These are phyloP conservation scores for Phoma sp. DNA, from an alignment of 2,329 filamentous ascomycete species.

Conservation along the genomic window DNA sequence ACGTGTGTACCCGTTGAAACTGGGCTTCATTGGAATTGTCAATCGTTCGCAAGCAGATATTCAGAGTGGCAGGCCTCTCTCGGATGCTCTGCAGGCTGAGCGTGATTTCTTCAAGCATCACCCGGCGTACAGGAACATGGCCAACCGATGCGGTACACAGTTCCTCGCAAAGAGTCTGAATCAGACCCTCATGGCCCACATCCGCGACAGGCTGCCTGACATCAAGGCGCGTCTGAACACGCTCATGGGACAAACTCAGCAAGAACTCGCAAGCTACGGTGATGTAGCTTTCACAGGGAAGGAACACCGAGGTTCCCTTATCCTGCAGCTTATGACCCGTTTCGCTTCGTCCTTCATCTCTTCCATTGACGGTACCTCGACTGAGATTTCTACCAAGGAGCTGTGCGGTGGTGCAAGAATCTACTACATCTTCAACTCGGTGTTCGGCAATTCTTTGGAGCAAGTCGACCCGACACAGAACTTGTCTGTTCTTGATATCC, in stretches of 20 bases:
- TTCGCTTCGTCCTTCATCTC: conserved; percentile 98
- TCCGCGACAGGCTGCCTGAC: conserved; percentile 91
- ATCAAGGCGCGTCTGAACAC: conserved; percentile 98
- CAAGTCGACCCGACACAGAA: conserved; percentile 96
- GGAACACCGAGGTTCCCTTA: conserved; percentile 92
- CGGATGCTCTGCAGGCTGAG: conserved; percentile 88
- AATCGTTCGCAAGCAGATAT: conserved; percentile 99
- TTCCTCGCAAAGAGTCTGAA: conserved; percentile 95
- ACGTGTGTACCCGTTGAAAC: conserved; percentile 92
- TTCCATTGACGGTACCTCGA: conserved; percentile 97
- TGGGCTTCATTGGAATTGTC: conserved; percentile 97
- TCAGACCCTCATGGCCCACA: conserved; percentile 92
- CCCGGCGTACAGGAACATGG: conserved; percentile 95
- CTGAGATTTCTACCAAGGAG: conserved; percentile 98
- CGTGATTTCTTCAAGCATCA: conserved; percentile 96
- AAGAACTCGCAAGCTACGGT: conserved; percentile 96
- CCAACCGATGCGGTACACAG: conserved; percentile 88
- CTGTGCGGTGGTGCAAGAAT: conserved; percentile 93
- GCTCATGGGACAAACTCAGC: conserved; percentile 98
- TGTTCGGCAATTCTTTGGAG: conserved; percentile 95
- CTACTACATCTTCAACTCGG: conserved; percentile 99
- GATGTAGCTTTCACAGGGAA: conserved; percentile 98
- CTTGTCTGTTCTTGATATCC: conserved; percentile 90
- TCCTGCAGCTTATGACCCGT: conserved; percentile 96
- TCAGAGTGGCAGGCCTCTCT: conserved; percentile 90